A percentile compares a stretch with the other conserved stretches of the same genome.
Conservation (phyloP, 257 asterid genomes). For the Rehmannia glutinosa region DNA sequence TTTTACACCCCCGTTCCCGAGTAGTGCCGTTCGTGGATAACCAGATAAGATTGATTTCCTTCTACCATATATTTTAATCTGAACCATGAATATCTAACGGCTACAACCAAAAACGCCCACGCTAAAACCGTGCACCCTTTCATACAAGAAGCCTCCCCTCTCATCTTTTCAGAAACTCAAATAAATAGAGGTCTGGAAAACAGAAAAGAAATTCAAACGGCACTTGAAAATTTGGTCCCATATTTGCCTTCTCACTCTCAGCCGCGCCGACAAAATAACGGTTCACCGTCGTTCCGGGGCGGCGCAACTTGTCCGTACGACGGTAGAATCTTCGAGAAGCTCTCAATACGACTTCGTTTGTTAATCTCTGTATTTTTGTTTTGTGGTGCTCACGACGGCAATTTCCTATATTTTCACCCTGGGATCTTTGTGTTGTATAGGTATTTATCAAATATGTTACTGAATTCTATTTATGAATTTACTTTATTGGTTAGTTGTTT, state of each 20-base stretch:
- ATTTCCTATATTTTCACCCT: neutral
- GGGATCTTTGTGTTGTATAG: neutral
- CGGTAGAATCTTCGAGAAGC: neutral
- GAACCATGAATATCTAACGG: too few species aligned
- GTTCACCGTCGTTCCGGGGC: conserved; percentile 40
- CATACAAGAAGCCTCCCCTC: conserved; percentile 1
- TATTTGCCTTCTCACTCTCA: conserved; percentile 18
- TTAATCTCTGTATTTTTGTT: neutral
- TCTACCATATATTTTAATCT: too few species aligned
- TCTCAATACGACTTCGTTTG: neutral
- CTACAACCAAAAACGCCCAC: conserved; percentile 2
- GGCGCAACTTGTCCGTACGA: conserved; percentile 17
- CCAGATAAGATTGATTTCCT: too few species aligned
- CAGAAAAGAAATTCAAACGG: neutral
- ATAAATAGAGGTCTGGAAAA: neutral
- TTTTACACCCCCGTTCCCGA: too few species aligned
- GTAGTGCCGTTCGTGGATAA: too few species aligned
- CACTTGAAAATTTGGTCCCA: conserved; percentile 12
- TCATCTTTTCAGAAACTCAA: conserved; percentile 10
- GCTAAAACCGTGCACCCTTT: conserved; percentile 19
- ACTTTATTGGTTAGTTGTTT: too few species aligned
- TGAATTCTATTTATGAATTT: neutral
- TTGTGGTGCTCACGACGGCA: conserved; percentile 9
- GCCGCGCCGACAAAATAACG: conserved; percentile 34
- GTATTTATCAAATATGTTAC: neutral